Base-by-base conservation (phyloP, 2,329 filamentous ascomycete genomes). In the Neocucurbitaria cava region DNA sequence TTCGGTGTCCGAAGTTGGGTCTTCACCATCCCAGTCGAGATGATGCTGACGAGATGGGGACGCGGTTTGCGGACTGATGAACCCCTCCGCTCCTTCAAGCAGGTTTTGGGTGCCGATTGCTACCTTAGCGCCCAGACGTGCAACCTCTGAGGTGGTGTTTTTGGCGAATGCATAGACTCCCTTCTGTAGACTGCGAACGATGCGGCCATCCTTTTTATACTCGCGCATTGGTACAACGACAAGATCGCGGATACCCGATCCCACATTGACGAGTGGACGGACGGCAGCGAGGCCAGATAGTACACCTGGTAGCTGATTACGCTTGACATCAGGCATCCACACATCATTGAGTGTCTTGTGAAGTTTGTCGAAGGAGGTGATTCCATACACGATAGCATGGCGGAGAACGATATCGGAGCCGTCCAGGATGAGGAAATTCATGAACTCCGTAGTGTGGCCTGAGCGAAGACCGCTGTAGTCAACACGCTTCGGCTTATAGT, bases 401-500 rank as follows among this genome's bases (percentile, higher is more conserved):
- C 90, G 86, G 48, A 99, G 83, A 6, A 89, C 85, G 83, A 99
- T 90, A 56, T 94, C 88, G 2, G 95, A 88, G 61, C 91, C 89
- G 64, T 99, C 95, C 1, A 99, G 85, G 13, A 94, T 90, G 61
- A 99, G 85, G 72, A 99, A 97, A 75, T 99, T 99, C 93, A 98
- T 98, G 69, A 99, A 96, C 74, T 99, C 95, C 0, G 92, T 96
- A 0, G 95, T 98, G 62, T 91, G 92, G 1, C 95, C 95, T 1
- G 95, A 97, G 23, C 93, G 88, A 3, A 99, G 84, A 3, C 93
- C 93, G 0, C 88, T 91, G 66, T 99, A 99, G 74, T 99, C 94
- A 17, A 99, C 91, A n/a, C 92, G 87, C 76, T 99, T 98, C 8
- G 95, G 95, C 74, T 99, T 99, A 79, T 99, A 99, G 76, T 99